phyloP scores from a whole-genome alignment of 2,329 filamentous ascomycete genomes.

The Sporothrix brasiliensis region DNA sequence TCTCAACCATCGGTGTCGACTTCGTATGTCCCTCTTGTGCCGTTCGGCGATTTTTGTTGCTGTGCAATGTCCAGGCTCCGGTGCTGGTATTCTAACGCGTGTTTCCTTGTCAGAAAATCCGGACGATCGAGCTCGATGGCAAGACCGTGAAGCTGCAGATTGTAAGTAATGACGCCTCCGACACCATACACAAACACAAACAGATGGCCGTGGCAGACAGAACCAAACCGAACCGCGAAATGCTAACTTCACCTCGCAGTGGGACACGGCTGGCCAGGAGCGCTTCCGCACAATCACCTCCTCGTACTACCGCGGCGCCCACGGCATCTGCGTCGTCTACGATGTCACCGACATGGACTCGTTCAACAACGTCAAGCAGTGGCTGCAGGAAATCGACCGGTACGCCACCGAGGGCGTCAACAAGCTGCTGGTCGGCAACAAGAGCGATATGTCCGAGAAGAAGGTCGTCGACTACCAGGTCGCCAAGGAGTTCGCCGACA shows the following conservation, averaged over 20 bases:
- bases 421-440: slow-evolving; percentile 99
- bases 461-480: slow-evolving; percentile 99
- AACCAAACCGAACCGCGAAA: too few species aligned
- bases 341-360: slow-evolving; percentile 99
- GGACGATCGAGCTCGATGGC: slow-evolving; percentile 98
- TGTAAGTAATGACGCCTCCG: slow-evolving; percentile 54
- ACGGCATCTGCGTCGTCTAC: slow-evolving; percentile 99
- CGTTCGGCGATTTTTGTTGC: background rate
- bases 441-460: slow-evolving; percentile 99
- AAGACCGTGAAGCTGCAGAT: slow-evolving; percentile 99
- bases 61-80: background rate
- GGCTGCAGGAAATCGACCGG: slow-evolving; percentile 98
- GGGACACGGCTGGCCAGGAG: slow-evolving; percentile 98
- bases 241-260: slow-evolving; percentile 59
- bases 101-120: slow-evolving; percentile 76
- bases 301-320: slow-evolving; percentile 98
- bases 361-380: slow-evolving; percentile 99
- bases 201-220: background rate
- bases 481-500: slow-evolving; percentile 99
- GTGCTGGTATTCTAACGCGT: slow-evolving; percentile 30
- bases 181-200: background rate
- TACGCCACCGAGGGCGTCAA: slow-evolving; percentile 99
- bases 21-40: slow-evolving; percentile 68
- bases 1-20: slow-evolving; percentile 98
- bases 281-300: slow-evolving; percentile 99